Conservation (phyloP, 345 rosid genomes). For the Bruguiera gymnorhiza region DNA sequence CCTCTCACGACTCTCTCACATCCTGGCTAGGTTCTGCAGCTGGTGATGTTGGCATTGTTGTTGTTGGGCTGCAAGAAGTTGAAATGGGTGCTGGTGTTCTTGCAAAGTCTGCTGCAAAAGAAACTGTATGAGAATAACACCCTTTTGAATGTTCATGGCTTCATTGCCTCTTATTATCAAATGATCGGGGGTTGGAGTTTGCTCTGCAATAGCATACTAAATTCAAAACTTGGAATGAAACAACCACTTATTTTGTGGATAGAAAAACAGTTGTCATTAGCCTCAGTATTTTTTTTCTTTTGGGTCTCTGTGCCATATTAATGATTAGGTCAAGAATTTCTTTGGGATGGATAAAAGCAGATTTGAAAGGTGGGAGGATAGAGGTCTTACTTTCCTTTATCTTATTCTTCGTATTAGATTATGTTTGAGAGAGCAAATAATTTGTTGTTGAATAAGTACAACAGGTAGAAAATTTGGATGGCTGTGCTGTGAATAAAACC, state of each 20-base stretch:
- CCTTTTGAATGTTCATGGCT: too few species aligned
- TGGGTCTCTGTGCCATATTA: too few species aligned
- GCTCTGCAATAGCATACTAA: background rate
- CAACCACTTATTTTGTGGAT: too few species aligned
- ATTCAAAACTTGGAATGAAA: too few species aligned
- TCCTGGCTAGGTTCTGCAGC: slow-evolving; percentile 80
- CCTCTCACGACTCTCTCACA: slow-evolving; percentile 64
- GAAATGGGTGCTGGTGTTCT: slow-evolving; percentile 99
- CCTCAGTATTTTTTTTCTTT: too few species aligned
- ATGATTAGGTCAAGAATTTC: background rate
- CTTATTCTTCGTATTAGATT: background rate
- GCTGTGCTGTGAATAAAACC: background rate
- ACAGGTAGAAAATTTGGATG: background rate
- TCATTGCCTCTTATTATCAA: background rate
- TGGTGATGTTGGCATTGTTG: slow-evolving; percentile 80
- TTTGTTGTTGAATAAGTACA: background rate
- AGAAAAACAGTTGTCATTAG: background rate
- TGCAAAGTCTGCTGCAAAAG: slow-evolving; percentile 98
- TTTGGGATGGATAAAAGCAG: slow-evolving; percentile 1
- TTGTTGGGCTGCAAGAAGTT: slow-evolving; percentile 94
- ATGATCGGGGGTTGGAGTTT: background rate
- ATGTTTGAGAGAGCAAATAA: background rate
- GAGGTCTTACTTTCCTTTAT: background rate
- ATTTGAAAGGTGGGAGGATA: background rate
- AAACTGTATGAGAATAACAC: slow-evolving; percentile 60